Conservation (phyloP, 768 basidiomycete species). For the Xerocomellus dryophilus region DNA sequence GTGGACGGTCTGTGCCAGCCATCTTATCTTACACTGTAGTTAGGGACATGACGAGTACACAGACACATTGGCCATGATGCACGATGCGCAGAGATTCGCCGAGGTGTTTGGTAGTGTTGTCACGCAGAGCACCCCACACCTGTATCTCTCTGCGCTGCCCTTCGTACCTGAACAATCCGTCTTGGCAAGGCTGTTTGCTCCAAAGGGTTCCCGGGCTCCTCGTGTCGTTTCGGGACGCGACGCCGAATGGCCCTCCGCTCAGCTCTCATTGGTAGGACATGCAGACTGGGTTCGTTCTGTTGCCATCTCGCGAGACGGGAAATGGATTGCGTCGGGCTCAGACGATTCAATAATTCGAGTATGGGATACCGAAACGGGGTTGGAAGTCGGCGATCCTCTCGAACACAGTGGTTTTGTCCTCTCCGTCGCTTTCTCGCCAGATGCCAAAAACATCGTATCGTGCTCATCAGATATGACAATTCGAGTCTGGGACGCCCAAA, state of each 20-base stretch:
- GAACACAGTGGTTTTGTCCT: neutral
- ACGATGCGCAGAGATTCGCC: neutral
- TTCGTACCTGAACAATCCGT: neutral
- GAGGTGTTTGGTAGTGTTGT: neutral
- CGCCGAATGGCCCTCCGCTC: neutral
- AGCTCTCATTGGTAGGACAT: neutral
- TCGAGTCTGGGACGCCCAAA: neutral
- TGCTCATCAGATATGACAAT: neutral
- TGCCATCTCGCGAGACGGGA: neutral
- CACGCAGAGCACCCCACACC: neutral
- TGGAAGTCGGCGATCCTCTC: neutral
- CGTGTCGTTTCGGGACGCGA: neutral
- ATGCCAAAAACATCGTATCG: neutral
- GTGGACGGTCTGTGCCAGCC: neutral
- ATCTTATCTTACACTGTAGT: neutral
- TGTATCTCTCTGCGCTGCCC: neutral
- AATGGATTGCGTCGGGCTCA: neutral
- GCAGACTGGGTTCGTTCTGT: neutral
- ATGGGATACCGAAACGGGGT: neutral
- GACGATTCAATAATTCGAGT: neutral
- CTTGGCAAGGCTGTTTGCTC: neutral
- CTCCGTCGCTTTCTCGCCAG: neutral
- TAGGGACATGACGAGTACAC: neutral
- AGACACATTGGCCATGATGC: neutral
- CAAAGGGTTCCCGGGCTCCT: neutral